Conservation (phyloP, 2,329 filamentous ascomycete species). For the Dactylellina haptotyla region DNA sequence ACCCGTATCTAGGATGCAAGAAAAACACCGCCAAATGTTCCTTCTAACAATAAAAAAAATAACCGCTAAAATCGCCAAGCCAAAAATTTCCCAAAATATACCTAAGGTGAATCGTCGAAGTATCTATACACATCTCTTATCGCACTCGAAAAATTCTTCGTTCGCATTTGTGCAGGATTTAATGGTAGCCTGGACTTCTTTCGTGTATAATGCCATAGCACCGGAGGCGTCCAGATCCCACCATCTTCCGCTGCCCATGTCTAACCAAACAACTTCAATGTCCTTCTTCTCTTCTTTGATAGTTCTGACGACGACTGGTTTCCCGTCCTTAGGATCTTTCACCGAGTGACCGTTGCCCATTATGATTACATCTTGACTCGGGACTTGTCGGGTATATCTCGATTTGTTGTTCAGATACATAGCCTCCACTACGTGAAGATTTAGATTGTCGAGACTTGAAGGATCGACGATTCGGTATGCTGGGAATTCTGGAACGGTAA, state of each 20-base stretch:
- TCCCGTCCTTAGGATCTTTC: conserved; percentile 31
- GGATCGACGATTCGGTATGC: conserved; percentile 43
- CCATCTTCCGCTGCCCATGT: conserved; percentile 51
- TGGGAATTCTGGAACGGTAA: conserved; percentile 42
- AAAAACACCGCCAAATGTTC: not conserved
- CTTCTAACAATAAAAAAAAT: not conserved
- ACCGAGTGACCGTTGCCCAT: conserved; percentile 51
- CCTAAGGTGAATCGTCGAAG: conserved; percentile 5
- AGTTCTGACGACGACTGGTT: conserved; percentile 44
- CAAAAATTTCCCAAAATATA: conserved; percentile 17
- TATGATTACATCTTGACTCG: conserved; percentile 28
- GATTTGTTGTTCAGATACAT: conserved; percentile 47
- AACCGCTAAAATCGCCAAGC: conserved; percentile 2
- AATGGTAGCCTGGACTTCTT: conserved; percentile 35
- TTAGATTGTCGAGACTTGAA: conserved; percentile 26
- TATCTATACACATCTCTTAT: conserved; percentile 46
- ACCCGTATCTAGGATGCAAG: not conserved
- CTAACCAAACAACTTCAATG: conserved; percentile 39
- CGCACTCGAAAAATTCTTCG: conserved; percentile 42
- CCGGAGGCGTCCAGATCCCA: conserved; percentile 52
- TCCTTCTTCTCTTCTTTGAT: conserved; percentile 33
- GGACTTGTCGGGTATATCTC: conserved; percentile 16
- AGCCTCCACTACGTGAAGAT: conserved; percentile 32
- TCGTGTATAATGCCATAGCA: conserved; percentile 44
- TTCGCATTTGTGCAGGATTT: conserved; percentile 41